Evolutionary conservation across 192 early-diverging fungal species (phyloP).

Genomic region (Podila horticola): DNA sequence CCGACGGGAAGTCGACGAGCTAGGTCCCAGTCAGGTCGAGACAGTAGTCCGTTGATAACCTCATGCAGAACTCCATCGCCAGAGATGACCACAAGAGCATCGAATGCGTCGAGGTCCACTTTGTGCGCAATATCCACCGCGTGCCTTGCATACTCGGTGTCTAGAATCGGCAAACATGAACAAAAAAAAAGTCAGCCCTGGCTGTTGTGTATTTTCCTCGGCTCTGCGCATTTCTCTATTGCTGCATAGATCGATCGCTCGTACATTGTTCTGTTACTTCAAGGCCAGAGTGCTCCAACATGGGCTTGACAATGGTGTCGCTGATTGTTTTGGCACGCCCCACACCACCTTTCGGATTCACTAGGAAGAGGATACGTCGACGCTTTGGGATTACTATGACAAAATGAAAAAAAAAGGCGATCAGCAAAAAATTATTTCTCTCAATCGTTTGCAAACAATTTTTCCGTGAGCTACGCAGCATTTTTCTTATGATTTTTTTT

Average conservation of each 20-base stretch:
- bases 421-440: too few relatives aligned
- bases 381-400: constrained; percentile 30
- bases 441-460: too few relatives aligned
- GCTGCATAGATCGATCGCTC: background rate
- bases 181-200: constrained; percentile 6
- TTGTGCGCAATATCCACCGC: constrained; percentile 45
- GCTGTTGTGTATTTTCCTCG: background rate
- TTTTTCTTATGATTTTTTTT: background rate
- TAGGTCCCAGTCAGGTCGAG: constrained; percentile 30
- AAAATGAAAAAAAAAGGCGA: too few relatives aligned
- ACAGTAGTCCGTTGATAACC: constrained; percentile 57
- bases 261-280: constrained; percentile 26
- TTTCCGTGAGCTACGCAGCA: too few relatives aligned
- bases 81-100: constrained; percentile 31
- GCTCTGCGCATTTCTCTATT: background rate
- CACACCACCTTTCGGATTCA: constrained; percentile 39
- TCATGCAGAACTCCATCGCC: constrained; percentile 64
- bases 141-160: constrained; percentile 39
- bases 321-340: constrained; percentile 29
- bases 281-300: constrained; percentile 36
- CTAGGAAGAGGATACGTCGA: constrained; percentile 13
- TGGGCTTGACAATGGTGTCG: constrained; percentile 34
- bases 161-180: constrained; percentile 10
- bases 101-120: constrained; percentile 16
- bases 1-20: constrained; percentile 32